Evolutionary conservation across 1,139 yeast species (phyloP), one percentile per base, ranked within the genome.

Genomic region (Kurtzmaniella quercitrusa): DNA sequence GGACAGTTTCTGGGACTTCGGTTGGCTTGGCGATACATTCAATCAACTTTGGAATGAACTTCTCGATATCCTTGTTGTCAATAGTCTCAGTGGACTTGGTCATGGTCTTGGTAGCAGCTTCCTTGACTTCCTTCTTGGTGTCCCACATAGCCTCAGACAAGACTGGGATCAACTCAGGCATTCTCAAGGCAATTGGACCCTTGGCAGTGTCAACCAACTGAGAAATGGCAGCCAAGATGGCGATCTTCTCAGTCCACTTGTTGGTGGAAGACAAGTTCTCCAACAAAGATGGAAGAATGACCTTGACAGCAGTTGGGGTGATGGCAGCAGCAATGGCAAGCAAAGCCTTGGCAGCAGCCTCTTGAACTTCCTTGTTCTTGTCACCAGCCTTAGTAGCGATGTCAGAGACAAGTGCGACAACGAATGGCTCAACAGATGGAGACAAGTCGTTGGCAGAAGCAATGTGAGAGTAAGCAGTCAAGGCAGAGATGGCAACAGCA

Each of bases 131-230:
- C 73, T 82, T 81, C 84, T 93, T 93, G 76, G 98, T 93, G 74
- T 93, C 98, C 98, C 98, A 93, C 98, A 93, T 93, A 62, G 97
- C 88, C 79, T 93, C 98, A 58, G 98, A 93, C 65, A 93, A 79
- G 56, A 86, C 94, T 72, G 98, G 98, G 64, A 93, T 91, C 73
- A 93, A 84, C 79, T 93, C 98, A 64, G 98, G 96, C 98, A 93
- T 91, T 81, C 98, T 89, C 66, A 93, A 81, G 60, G 98, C 96
- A 62, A 93, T 78, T 80, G 91, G 98, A 61, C 76, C 89, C 73
- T 91, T 93, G 60, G 98, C 96, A 59, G 90, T 80, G 69, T 89
- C 95, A 63, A 93, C 98, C 64, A 93, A 80, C 60, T 82, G 82
- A 56, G 95, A 73, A 62, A 93, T 74, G 58, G 96, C 85, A 63